Base-by-base conservation (phyloP, 768 basidiomycete genomes). In the Agaricus blazei region DNA sequence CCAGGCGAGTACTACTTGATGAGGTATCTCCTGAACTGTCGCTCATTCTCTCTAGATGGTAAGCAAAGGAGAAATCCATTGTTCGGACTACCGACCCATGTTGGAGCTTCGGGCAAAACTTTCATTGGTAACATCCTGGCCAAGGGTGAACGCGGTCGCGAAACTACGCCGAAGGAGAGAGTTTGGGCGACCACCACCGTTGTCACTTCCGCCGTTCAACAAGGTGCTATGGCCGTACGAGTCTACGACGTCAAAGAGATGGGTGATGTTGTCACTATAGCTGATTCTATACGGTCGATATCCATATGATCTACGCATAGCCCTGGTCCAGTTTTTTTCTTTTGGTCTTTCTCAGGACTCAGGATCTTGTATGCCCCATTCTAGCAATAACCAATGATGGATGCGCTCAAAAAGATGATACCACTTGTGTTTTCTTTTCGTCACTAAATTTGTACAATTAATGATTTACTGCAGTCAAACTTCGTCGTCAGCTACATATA, bases 91-190 rank as follows among this genome's bases (percentile, higher is more conserved):
- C 82, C 88, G 0, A 69, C 76, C 19, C 75, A 98, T 4, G 79
- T 96, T 27, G 93, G 93, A 2, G 68, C 84, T 1, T 95, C 92
- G 9, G 74, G 87, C 47, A 98, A 98, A 67, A 85, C 89, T 0
- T 93, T 95, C 67, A 72, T 96, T 8, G 93, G 92, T 0, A 67
- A 69, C 2, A 74, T 93, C 23, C 75, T 93, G 11, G 72, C 75
- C 3, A 66, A 75, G 47, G 68, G 73, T 14, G 79, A 81, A 6
- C 55, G 67, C 28, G 87, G 85, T 1, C 70, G 81, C 23, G 66
- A 79, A 61, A 84, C 86, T 1, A 59, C 60, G 15, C 80, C 90
- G 1, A 78, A 74, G 56, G 88, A 93, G 54, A 72, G 95, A 8
- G 77, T 67, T 1, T 89, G 79, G 73, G 95, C 91, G 1, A 97